A percentile compares a stretch with the other conserved stretches of the same genome.
phyloP scores from a whole-genome alignment of 495 filamentous ascomycete species.

The Echria macrotheca region DNA sequence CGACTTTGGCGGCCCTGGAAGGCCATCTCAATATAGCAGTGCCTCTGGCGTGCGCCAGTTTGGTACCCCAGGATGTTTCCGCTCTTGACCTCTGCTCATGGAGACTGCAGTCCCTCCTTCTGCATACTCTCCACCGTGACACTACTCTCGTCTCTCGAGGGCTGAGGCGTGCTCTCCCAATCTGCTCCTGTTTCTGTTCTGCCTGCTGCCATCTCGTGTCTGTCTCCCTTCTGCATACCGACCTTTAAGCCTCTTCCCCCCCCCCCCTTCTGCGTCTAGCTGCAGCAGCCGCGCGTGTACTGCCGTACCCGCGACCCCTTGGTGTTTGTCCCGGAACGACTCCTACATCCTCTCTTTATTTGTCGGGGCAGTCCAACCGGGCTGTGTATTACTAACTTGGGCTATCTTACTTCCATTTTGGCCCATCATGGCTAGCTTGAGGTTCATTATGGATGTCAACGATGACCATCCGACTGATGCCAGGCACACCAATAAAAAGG shows the following conservation, averaged over 20 bases:
- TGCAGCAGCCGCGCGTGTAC: slow-evolving; percentile 32
- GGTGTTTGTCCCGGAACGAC: slow-evolving; percentile 21
- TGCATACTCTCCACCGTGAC: neutral
- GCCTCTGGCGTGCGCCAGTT: slow-evolving; percentile 29
- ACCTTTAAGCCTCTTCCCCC: slow-evolving; percentile 14
- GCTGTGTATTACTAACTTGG: slow-evolving; percentile 37
- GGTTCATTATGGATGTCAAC: slow-evolving; percentile 44
- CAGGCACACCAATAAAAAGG: slow-evolving; percentile 34
- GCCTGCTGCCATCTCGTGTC: neutral
- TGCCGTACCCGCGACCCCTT: slow-evolving; percentile 16
- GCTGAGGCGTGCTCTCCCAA: slow-evolving; percentile 6
- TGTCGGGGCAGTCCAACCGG: slow-evolving; percentile 26
- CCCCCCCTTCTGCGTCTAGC: slow-evolving; percentile 12
- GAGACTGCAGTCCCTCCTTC: slow-evolving; percentile 3
- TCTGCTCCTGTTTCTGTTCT: slow-evolving; percentile 3
- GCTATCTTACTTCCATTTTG: slow-evolving; percentile 26
- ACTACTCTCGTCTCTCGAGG: slow-evolving; percentile 5
- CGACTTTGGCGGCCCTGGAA: slow-evolving; percentile 13
- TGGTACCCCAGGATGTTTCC: slow-evolving; percentile 17
- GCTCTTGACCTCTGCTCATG: slow-evolving; percentile 5
- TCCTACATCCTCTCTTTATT: slow-evolving; percentile 23
- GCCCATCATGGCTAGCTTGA: slow-evolving; percentile 43
- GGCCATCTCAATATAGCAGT: slow-evolving; percentile 44
- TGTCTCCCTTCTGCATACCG: slow-evolving; percentile 5
- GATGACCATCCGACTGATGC: slow-evolving; percentile 32